Conservation (phyloP, 2,329 filamentous ascomycete species). For the Stachybotrys elegans region DNA sequence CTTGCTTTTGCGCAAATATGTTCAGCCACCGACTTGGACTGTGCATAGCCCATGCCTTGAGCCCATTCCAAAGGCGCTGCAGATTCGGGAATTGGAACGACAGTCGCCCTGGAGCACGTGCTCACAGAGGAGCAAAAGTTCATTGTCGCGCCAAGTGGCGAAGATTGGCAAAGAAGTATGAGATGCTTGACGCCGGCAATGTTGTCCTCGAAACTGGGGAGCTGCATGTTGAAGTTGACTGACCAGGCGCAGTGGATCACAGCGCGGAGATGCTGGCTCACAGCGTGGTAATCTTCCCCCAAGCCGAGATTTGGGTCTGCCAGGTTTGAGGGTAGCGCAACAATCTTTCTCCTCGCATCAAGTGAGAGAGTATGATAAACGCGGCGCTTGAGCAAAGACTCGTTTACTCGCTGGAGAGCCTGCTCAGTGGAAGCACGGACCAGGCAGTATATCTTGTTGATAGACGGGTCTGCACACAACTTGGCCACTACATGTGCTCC, state of each 20-base stretch:
- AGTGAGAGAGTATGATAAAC: constrained; percentile 23
- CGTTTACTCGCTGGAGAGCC: constrained; percentile 5
- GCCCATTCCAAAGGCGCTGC: constrained; percentile 30
- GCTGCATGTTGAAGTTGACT: constrained; percentile 51
- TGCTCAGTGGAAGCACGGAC: constrained; percentile 33
- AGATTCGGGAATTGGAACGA: constrained; percentile 28
- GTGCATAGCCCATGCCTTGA: constrained; percentile 36
- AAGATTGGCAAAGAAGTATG: constrained; percentile 29
- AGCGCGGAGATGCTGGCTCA: constrained; percentile 27
- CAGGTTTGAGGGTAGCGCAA: constrained; percentile 13
- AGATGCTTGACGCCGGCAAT: constrained; percentile 41
- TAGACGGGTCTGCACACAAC: constrained; percentile 51
- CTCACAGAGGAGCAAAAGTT: constrained; percentile 50
- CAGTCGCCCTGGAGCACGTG: constrained; percentile 29
- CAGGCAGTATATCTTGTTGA: constrained; percentile 48
- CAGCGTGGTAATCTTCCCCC: constrained; percentile 20
- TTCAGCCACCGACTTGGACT: constrained; percentile 34
- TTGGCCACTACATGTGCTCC: constrained; percentile 56
- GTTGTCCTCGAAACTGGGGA: constrained; percentile 45
- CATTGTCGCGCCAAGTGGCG: constrained; percentile 23
- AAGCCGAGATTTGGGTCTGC: constrained; percentile 10
- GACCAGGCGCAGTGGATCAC: constrained; percentile 50
- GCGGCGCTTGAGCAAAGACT: constrained; percentile 22
- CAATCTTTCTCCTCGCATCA: constrained; percentile 17
- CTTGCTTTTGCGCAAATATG: constrained; percentile 31